phyloP scores from a whole-genome alignment of 1,139 yeast species.

The Blastobotrys raffinosifermentans region DNA sequence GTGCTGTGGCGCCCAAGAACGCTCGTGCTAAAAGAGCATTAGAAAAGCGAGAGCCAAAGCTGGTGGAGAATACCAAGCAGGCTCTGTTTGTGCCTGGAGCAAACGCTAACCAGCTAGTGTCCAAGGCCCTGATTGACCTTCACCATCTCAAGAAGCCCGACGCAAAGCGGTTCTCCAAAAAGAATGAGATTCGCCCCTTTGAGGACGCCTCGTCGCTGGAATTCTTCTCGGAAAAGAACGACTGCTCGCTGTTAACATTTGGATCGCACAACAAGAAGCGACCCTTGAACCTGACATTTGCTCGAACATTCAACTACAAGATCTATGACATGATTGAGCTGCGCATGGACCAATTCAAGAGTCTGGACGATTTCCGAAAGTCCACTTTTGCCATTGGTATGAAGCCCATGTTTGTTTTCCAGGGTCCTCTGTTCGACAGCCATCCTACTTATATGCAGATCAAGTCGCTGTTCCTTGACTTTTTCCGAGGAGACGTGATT shows the following conservation, averaged over 20 bases:
- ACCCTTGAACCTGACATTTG: constrained; percentile 83
- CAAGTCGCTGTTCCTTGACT: constrained; percentile 84
- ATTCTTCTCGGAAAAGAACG: constrained; percentile 92
- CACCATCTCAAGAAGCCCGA: constrained; percentile 90
- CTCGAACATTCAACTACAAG: constrained; percentile 84
- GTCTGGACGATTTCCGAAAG: constrained; percentile 69
- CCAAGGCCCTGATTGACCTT: constrained; percentile 85
- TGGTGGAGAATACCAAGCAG: constrained; percentile 82
- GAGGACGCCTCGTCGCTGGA: constrained; percentile 86
- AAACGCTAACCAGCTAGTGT: constrained; percentile 70
- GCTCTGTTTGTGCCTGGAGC: constrained; percentile 92
- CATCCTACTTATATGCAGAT: constrained; percentile 83
- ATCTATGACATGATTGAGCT: constrained; percentile 93
- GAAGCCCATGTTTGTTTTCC: constrained; percentile 91
- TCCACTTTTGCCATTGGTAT: constrained; percentile 80
- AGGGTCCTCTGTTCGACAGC: constrained; percentile 85
- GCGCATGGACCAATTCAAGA: constrained; percentile 61
- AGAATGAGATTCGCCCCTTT: constrained; percentile 86
- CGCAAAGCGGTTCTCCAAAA: constrained; percentile 77
- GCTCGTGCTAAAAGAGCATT: constrained; percentile 95
- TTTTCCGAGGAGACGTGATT: constrained; percentile 79
- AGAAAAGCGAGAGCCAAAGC: constrained; percentile 81
- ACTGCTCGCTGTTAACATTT: constrained; percentile 77
- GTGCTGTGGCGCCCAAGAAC: constrained; percentile 66
- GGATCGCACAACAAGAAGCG: constrained; percentile 84